Conservation (phyloP, 2,329 filamentous ascomycete species). For the Fusarium sulawesiense region DNA sequence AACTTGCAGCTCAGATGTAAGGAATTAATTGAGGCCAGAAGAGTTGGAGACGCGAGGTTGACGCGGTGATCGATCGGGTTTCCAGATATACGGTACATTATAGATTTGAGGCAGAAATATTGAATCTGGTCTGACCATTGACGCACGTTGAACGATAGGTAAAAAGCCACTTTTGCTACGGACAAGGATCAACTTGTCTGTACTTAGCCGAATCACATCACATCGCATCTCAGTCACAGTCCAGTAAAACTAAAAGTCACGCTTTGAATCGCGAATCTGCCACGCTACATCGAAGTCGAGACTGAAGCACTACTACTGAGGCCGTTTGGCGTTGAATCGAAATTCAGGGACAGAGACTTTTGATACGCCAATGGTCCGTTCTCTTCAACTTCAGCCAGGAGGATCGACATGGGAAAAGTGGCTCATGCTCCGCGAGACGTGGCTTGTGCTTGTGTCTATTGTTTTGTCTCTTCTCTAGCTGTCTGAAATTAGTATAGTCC, state of each 20-base stretch:
- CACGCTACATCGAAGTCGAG: constrained; percentile 10
- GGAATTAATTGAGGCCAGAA: constrained; percentile 15
- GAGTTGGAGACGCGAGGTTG: not conserved
- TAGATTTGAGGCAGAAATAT: constrained; percentile 20
- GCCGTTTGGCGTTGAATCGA: constrained; percentile 15
- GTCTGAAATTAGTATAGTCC: constrained; percentile 19
- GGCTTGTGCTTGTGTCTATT: constrained; percentile 35
- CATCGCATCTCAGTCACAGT: not conserved
- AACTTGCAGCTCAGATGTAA: constrained; percentile 28
- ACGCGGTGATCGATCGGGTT: constrained; percentile 1
- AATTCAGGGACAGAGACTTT: constrained; percentile 13
- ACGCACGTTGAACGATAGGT: constrained; percentile 24
- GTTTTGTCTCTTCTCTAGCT: constrained; percentile 31
- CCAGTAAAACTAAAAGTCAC: constrained; percentile 14
- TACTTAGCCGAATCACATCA: constrained; percentile 14
- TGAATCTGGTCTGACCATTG: constrained; percentile 30
- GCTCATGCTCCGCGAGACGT: constrained; percentile 38
- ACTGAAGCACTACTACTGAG: not conserved
- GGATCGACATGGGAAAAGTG: constrained; percentile 33
- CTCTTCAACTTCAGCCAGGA: constrained; percentile 25
- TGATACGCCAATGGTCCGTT: not conserved
- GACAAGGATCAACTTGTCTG: constrained; percentile 5
- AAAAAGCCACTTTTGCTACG: constrained; percentile 29
- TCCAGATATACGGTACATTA: not conserved
- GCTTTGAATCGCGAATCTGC: constrained; percentile 23